Percentiles rank a stretch among this genome's conserved stretches.
Conservation (phyloP, 305 asterid species). For the Coffea humblotiana region DNA sequence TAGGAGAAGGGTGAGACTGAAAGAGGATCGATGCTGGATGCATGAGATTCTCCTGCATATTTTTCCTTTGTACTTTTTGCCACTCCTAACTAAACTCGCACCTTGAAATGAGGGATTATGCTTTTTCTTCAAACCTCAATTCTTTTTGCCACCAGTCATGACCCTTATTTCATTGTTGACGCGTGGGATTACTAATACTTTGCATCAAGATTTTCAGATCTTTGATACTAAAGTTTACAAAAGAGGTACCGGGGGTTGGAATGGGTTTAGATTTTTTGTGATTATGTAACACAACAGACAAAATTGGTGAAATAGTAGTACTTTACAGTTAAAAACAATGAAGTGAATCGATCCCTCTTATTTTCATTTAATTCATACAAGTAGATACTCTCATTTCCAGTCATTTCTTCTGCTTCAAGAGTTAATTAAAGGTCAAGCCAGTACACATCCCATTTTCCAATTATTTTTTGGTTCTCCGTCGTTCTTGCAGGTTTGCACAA, state of each 20-base stretch:
- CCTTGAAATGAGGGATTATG: conserved; percentile 15
- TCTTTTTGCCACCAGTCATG: background rate
- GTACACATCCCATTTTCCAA: no score
- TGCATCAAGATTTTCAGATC: background rate
- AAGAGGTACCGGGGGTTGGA: background rate
- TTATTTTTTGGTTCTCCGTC: no score
- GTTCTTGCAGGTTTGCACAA: no score
- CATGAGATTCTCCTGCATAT: conserved; percentile 15
- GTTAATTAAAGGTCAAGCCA: no score
- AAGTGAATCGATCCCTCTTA: no score
- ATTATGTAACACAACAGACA: no score
- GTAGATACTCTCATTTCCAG: no score
- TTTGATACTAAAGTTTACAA: background rate
- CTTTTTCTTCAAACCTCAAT: background rate
- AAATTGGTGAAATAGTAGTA: no score
- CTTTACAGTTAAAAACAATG: no score
- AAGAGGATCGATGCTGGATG: background rate
- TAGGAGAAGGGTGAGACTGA: background rate
- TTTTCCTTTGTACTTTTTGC: conserved; percentile 4
- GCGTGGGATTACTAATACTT: background rate
- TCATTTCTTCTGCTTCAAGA: no score
- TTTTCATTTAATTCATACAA: no score
- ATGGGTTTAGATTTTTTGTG: no score
- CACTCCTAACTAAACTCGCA: conserved; percentile 12
- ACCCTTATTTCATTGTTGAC: background rate